Base-by-base conservation (phyloP, 768 basidiomycete species). In the Pleurotus eryngii region DNA sequence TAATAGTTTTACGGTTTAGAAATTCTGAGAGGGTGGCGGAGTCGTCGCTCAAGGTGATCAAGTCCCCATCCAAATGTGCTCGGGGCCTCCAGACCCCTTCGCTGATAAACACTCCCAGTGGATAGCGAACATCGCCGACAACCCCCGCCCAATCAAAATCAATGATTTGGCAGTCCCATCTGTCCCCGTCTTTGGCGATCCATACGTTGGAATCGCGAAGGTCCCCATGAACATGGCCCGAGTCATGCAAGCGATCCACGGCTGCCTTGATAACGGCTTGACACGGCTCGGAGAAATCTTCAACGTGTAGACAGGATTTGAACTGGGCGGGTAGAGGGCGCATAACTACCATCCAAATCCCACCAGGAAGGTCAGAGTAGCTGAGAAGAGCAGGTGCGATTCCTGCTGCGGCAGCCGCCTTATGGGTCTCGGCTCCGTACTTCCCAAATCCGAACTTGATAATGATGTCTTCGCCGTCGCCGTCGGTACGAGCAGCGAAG, bases 61-160 rank as follows among this genome's bases (percentile, higher is more conserved):
- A 14, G 7, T 20, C 17, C 5, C 24, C 14, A 26, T 48, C 46
- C 46, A 48, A 3, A 26, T 48, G 14, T 24, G 7, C 18, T 48
- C 46, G 46, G 14, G 46, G 46, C 17, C 46, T 20, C 46, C 46
- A 48, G 14, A 48, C 46, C 14, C 15, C 22, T 15, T 48, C 46
- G 22, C 24, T 20, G 14, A 3, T 17, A 24, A 48, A 48, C 46
- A 48, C 22, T 24, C 46, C 46, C 17, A 15, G 6, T 15, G 55
- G 55, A 35, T 57, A 57, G 18, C 12, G 15, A 45, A 35, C 55
- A 9, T 24, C n/a, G 14, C 46, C 55, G 5, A 4, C 20, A 20
- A 4, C 17, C 46, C 55, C 45, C 17, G 55, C 55, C 55, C 55
- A 57, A 30, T 56, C 54, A 45, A 3, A 56, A 43, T 56, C 54